Conservation (phyloP, 177 flowering plant genomes). For the Vitis hybrid region DNA sequence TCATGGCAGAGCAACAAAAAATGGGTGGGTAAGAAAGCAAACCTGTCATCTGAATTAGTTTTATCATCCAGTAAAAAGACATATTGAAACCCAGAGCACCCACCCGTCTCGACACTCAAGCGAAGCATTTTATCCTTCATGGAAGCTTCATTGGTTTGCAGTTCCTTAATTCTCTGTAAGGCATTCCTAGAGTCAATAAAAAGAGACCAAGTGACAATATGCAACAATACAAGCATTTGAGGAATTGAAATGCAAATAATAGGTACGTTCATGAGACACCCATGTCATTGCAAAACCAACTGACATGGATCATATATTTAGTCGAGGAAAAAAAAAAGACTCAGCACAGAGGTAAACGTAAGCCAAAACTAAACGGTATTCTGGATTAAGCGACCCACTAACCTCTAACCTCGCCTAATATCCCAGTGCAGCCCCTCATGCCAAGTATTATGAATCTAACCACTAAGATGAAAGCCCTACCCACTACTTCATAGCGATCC, state of each 20-base stretch:
- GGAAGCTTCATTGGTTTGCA: slow-evolving; percentile 58
- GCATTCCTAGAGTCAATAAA: slow-evolving; percentile 7
- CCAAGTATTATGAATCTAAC: too few relatives aligned
- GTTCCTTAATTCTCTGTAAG: slow-evolving; percentile 80
- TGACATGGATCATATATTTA: too few relatives aligned
- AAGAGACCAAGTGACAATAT: neutral
- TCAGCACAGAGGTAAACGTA: too few relatives aligned
- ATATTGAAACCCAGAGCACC: slow-evolving; percentile 98
- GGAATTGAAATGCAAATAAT: neutral
- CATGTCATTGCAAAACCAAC: neutral
- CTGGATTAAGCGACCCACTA: too few relatives aligned
- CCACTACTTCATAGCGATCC: too few relatives aligned
- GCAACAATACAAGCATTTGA: neutral
- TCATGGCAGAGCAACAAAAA: neutral
- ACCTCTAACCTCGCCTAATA: too few relatives aligned
- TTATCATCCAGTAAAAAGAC: slow-evolving; percentile 69
- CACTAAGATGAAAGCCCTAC: too few relatives aligned
- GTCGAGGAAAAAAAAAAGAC: too few relatives aligned
- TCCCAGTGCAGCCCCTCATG: too few relatives aligned
- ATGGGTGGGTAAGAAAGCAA: slow-evolving; percentile 2
- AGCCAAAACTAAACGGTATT: too few relatives aligned
- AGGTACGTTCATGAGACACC: too few relatives aligned
- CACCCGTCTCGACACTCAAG: slow-evolving; percentile 87
- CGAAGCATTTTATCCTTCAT: slow-evolving; percentile 65
- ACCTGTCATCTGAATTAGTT: slow-evolving; percentile 82